These are phyloP conservation scores for Macroventuria anomochaeta DNA, from an alignment of 2,329 filamentous ascomycete genomes.

Conservation along the genomic window DNA sequence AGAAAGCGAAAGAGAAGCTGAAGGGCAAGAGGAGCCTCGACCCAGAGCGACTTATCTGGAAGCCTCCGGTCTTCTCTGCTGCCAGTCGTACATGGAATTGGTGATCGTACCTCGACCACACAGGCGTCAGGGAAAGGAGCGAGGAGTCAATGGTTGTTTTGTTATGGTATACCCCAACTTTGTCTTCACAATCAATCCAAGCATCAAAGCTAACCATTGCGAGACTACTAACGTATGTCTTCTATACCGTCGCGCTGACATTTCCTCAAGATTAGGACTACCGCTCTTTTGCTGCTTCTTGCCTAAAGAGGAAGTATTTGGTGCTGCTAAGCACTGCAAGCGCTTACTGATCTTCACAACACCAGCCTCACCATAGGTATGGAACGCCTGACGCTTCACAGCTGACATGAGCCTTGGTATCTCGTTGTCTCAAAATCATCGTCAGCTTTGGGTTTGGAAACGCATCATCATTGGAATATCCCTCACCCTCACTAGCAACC, in stretches of 20 bases:
- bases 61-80: constrained; percentile 91
- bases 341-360: constrained; percentile 3
- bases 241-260: neutral
- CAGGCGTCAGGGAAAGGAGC: neutral
- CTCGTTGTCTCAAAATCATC: neutral
- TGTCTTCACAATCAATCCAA: neutral
- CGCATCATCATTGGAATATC: no score
- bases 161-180: constrained; percentile 14
- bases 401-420: constrained; percentile 6
- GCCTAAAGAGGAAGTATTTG: neutral
- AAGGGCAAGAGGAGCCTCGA: constrained; percentile 82
- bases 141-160: neutral
- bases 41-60: constrained; percentile 84
- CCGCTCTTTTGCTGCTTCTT: neutral
- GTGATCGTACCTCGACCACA: constrained; percentile 54
- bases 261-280: neutral
- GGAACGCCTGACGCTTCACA: no score
- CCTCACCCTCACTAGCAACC: no score
- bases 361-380: neutral
- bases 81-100: constrained; percentile 94
- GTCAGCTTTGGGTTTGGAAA: no score
- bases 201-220: neutral
- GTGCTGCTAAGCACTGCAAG: neutral
- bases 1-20: constrained; percentile 78
- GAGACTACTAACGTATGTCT: neutral